Evolutionary conservation across 192 early-diverging fungal species (phyloP).

Genomic region (Entophlyctis helioformis): DNA sequence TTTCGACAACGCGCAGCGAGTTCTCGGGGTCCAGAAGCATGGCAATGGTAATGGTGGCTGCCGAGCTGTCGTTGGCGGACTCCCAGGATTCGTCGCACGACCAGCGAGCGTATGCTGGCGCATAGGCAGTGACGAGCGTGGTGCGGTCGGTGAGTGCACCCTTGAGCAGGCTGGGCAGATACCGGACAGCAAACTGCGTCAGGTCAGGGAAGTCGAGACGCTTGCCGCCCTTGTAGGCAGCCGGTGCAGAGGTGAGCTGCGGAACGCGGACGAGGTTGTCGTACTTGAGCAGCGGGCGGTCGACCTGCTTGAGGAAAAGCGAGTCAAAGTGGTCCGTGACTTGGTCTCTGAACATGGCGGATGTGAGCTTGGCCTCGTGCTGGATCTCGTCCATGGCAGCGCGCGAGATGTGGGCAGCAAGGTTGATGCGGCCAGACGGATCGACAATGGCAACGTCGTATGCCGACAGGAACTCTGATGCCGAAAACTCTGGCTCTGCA

Average conservation of each 20-base stretch:
- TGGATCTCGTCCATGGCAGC: conserved; percentile 59
- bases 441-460: conserved; percentile 82
- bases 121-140: conserved; percentile 11
- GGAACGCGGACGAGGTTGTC: conserved; percentile 49
- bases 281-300: conserved; percentile 48
- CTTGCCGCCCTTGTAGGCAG: conserved; percentile 14
- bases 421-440: conserved; percentile 68
- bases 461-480: conserved; percentile 39
- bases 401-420: conserved; percentile 57
- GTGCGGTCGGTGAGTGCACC: conserved; percentile 24
- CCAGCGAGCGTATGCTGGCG: conserved; percentile 5
- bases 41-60: conserved; percentile 38
- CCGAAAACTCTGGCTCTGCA: conserved; percentile 48
- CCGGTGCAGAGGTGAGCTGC: conserved; percentile 1
- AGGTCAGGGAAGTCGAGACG: conserved; percentile 23
- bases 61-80: conserved; percentile 10
- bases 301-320: conserved; percentile 63
- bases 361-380: conserved; percentile 55
- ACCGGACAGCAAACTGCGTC: conserved; percentile 13
- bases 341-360: conserved; percentile 51
- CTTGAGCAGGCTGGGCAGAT: conserved; percentile 20
- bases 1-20: conserved; percentile 64
- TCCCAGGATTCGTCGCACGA: conserved; percentile 13
- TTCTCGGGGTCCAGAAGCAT: conserved; percentile 59
- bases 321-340: conserved; percentile 59